A percentile compares a stretch with the other conserved stretches of the same genome.
Conservation (phyloP, 2,329 filamentous ascomycete genomes). For the Paraconiothyrium brasiliense region DNA sequence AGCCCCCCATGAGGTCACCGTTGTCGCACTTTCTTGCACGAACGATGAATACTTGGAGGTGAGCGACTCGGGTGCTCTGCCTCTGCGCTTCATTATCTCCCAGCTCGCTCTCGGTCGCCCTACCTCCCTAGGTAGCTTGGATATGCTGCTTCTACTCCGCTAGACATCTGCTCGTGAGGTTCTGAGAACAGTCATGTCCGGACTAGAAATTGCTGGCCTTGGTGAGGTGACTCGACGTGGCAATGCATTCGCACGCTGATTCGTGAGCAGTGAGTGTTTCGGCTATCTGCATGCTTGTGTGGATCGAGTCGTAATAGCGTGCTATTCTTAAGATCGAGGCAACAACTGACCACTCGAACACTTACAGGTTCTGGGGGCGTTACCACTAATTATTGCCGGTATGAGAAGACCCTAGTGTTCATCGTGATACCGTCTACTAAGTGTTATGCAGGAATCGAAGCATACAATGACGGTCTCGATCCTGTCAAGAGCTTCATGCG, state of each 20-base stretch:
- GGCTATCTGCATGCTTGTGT: neutral
- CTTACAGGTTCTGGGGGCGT: slow-evolving; percentile 40
- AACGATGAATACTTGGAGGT: neutral
- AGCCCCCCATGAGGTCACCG: neutral
- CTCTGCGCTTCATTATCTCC: neutral
- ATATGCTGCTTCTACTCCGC: neutral
- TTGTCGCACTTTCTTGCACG: neutral
- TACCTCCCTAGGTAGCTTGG: neutral
- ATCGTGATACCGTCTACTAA: slow-evolving; percentile 12
- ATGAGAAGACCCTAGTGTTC: slow-evolving; percentile 12
- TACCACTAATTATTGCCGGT: slow-evolving; percentile 52
- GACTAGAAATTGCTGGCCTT: slow-evolving; percentile 44
- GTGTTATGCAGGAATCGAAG: slow-evolving; percentile 37
- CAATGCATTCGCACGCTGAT: neutral
- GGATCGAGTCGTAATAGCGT: neutral
- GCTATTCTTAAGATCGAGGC: neutral
- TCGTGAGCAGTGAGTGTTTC: slow-evolving; percentile 4
- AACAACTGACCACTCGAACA: neutral
- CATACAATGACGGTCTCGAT: slow-evolving; percentile 52
- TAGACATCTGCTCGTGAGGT: neutral
- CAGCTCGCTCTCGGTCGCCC: neutral
- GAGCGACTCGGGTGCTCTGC: neutral
- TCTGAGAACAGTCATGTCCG: slow-evolving; percentile 34
- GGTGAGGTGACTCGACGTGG: slow-evolving; percentile 5
- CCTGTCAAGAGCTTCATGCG: slow-evolving; percentile 49